These are phyloP conservation scores for Lycium barbarum DNA, from an alignment of 257 asterid genomes.

Conservation along the genomic window DNA sequence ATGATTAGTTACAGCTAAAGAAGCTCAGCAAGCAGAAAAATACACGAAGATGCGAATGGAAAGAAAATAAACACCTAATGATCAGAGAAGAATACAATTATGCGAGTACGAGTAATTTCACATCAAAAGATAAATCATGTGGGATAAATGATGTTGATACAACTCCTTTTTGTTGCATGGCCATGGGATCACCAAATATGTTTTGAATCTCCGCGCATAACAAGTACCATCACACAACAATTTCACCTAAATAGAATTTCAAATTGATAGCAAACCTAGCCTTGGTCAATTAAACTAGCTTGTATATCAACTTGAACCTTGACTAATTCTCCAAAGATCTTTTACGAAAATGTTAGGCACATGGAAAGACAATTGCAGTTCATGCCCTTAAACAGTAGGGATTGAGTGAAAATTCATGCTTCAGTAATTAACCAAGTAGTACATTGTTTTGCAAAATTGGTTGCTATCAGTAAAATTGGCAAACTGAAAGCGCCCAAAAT, in stretches of 20 bases:
- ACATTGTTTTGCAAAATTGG: background rate
- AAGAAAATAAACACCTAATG: background rate
- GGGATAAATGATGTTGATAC: background rate
- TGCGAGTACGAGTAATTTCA: background rate
- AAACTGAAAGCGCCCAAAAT: background rate
- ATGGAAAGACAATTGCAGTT: background rate
- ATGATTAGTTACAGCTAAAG: background rate
- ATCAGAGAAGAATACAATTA: background rate
- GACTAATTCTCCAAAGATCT: background rate
- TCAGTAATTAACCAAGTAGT: background rate
- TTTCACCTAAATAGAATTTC: background rate
- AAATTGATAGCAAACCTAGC: background rate
- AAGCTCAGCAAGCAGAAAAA: background rate
- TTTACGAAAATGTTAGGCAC: background rate
- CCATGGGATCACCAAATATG: background rate
- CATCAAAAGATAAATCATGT: background rate
- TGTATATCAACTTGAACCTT: background rate
- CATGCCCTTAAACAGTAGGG: background rate
- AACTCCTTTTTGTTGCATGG: background rate
- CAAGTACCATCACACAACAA: background rate
- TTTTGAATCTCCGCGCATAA: background rate
- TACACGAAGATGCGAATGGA: background rate
- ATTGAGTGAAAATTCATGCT: background rate
- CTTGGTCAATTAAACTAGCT: background rate
- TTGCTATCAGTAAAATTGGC: background rate